Evolutionary conservation across 352 stramenopile species (phyloP).

Genomic region (Globisporangium nunn): DNA sequence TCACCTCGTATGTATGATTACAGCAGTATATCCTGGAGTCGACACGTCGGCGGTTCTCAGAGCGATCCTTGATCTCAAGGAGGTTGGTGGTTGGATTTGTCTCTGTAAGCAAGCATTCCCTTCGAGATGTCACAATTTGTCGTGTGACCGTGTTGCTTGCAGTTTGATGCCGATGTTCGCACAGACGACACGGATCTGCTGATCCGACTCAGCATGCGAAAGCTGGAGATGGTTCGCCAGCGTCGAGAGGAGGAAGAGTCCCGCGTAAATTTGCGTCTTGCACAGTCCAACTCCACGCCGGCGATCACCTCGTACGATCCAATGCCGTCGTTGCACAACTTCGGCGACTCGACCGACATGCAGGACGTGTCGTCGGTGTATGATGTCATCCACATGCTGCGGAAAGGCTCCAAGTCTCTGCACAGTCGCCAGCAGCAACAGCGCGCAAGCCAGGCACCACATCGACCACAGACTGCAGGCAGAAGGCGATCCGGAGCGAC

Average conservation of each 20-base stretch:
- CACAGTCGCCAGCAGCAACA: constrained; percentile 8
- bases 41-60: constrained; percentile 1
- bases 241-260: constrained; percentile 10
- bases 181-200: constrained; percentile 10
- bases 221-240: constrained; percentile 11
- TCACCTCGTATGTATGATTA: neutral
- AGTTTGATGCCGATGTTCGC: constrained; percentile 13
- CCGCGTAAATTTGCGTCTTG: neutral
- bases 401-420: constrained; percentile 15
- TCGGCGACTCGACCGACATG: neutral
- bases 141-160: neutral
- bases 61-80: constrained; percentile 6
- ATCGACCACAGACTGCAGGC: constrained; percentile 4
- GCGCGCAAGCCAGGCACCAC: neutral
- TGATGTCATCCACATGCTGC: constrained; percentile 12
- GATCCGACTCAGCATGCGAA: constrained; percentile 10
- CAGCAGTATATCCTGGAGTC: constrained; percentile 9
- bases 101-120: neutral
- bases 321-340: neutral
- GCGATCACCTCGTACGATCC: too few relatives aligned
- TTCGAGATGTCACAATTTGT: too few relatives aligned
- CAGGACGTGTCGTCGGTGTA: neutral
- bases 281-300: neutral
- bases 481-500: neutral
- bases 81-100: neutral